Conservation (phyloP, 345 rosid genomes). For the Sapria himalayana region DNA sequence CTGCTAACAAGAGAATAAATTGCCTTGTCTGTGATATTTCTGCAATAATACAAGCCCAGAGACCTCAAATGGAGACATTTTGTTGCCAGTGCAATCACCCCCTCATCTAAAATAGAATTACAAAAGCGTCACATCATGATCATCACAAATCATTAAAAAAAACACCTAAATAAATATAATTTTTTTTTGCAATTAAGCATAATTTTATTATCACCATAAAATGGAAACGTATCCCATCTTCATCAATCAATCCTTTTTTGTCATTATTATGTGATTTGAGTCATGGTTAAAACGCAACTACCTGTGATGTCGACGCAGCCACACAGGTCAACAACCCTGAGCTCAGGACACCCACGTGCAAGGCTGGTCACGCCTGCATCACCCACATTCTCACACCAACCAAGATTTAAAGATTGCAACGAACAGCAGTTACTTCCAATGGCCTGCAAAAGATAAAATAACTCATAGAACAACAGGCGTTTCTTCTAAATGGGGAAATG, state of each 20-base stretch:
- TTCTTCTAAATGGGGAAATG: too few species aligned
- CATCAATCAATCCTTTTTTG: too few species aligned
- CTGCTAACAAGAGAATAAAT: slow-evolving; percentile 67
- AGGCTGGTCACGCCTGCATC: slow-evolving; percentile 71
- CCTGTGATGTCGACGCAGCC: slow-evolving; percentile 77
- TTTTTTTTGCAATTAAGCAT: too few species aligned
- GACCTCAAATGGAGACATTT: slow-evolving; percentile 58
- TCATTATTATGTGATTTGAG: too few species aligned
- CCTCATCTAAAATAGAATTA: slow-evolving; percentile 32
- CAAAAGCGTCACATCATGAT: not conserved
- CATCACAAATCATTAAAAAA: not conserved
- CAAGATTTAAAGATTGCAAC: slow-evolving; percentile 61
- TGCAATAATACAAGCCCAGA: slow-evolving; percentile 73
- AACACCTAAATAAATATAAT: too few species aligned
- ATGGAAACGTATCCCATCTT: too few species aligned
- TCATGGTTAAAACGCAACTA: too few species aligned
- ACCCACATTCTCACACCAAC: slow-evolving; percentile 87
- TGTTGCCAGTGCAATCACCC: slow-evolving; percentile 74
- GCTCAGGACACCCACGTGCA: slow-evolving; percentile 83
- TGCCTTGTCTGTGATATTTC: slow-evolving; percentile 71
- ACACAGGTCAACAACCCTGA: slow-evolving; percentile 59
- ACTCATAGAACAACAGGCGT: too few species aligned
- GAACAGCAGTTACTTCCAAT: slow-evolving; percentile 58
- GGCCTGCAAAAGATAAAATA: slow-evolving; percentile 39
- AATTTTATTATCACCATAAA: too few species aligned